Base-by-base conservation (phyloP, 228 moss, liverwort and hornwort species). In the Sphagnum fallax region DNA sequence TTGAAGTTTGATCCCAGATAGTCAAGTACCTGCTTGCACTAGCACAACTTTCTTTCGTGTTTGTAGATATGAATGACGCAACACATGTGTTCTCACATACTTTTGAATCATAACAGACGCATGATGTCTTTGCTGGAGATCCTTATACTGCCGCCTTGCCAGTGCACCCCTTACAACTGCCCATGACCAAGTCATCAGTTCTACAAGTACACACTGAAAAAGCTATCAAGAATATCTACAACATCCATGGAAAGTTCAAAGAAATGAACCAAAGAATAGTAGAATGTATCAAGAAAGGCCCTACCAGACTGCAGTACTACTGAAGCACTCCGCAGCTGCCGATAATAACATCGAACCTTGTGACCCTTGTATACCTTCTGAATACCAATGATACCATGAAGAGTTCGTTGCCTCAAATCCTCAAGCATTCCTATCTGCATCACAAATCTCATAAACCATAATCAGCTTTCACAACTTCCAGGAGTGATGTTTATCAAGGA, bases 371-470 rank as follows among this genome's bases (percentile, higher is more conserved):
- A 88, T 5, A 84, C 71, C 65, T 72, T 84, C 47, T 88, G 88
- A 68, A 88, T 78, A 62, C 76, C 50, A 62, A 80, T 53, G 51
- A 88, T 80, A 6, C 88, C 82, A 68, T 84, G 78, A 51, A 88
- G 61, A 4, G 88, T 82, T 52, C 79, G 88, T 55, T 80, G 66
- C 69, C 88, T 78, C 68, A 82, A 58, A 66, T 88, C 84, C 72
- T 88, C 88, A 62, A 88, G 78, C 65, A 82, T 76, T 48, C 88
- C 88, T 71, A 88, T 88, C 88, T 88, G 84, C 78, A 75, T 52
- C 5, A 58, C 53, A 18, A 14, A 9, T 11, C 47, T 60, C 55
- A 32, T 32, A 32, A 32, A 32, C 32, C 32, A 32, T 32, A 32
- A 32, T 32, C 32, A 32, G 32, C 32, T 32, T 32, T 32, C 32